Evolutionary conservation across 2,329 filamentous ascomycete species (phyloP).

Genomic region (Talaromyces atroroseus): DNA sequence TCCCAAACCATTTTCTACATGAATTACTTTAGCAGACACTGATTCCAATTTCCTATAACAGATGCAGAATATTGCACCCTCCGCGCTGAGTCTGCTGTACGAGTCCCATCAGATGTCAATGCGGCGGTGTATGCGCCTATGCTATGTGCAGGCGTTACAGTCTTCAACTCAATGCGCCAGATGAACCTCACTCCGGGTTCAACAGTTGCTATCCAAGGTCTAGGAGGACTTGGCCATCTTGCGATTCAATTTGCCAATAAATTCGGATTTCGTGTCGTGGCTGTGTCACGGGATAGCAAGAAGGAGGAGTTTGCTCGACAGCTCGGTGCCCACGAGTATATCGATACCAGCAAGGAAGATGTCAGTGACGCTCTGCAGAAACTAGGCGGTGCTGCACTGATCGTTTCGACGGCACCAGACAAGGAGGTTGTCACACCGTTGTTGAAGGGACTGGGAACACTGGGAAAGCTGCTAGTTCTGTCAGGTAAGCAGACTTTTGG

Average conservation of each 20-base stretch:
- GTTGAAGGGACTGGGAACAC: slow-evolving; percentile 26
- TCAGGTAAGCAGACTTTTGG: not conserved
- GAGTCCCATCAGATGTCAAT: slow-evolving; percentile 44
- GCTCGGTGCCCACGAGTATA: slow-evolving; percentile 59
- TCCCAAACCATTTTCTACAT: not conserved
- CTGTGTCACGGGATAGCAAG: slow-evolving; percentile 22
- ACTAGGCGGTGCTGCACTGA: slow-evolving; percentile 31
- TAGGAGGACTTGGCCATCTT: slow-evolving; percentile 67
- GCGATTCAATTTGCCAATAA: slow-evolving; percentile 64
- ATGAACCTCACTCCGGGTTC: slow-evolving; percentile 60
- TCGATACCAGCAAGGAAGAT: slow-evolving; percentile 46
- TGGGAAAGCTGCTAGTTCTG: slow-evolving; percentile 9
- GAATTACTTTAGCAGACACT: not conserved
- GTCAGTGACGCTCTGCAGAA: slow-evolving; percentile 29
- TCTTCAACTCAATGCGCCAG: slow-evolving; percentile 53
- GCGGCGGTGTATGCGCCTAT: slow-evolving; percentile 38
- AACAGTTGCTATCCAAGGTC: slow-evolving; percentile 62
- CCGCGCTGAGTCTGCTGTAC: slow-evolving; percentile 36
- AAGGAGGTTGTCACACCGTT: slow-evolving; percentile 29
- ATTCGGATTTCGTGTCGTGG: slow-evolving; percentile 56
- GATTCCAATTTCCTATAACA: slow-evolving; percentile 7
- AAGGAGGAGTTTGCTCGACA: slow-evolving; percentile 24
- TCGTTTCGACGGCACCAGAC: slow-evolving; percentile 36
- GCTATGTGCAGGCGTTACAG: slow-evolving; percentile 35
- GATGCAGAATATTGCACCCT: slow-evolving; percentile 37